Evolutionary conservation across 768 basidiomycete genomes (phyloP), one percentile per base, ranked within the genome.

Genomic region (Rickenella mellea): DNA sequence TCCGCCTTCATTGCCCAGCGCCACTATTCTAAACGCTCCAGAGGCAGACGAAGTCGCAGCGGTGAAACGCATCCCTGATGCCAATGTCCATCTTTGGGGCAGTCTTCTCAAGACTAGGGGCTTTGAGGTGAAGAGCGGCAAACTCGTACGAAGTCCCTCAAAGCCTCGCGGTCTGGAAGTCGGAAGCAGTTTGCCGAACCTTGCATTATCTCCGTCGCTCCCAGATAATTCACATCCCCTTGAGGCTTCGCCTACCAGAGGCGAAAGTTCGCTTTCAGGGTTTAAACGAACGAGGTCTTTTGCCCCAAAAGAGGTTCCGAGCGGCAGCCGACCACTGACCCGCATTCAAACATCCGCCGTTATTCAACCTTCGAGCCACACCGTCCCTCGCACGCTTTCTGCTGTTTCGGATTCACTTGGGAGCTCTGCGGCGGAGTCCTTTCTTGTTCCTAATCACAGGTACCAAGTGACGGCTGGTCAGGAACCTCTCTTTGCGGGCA

Each of bases 51-150:
- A 80, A 51, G 63, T 72, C 0, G 75, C 73, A 0, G 58, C 70
- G 14, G 64, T 76, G 9, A 74, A 68, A 40, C 77, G 78, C n/a
- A 62, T 76, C 1, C 80, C 80, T 1, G 67, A 68, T 0, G 67
- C 78, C 2, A 80, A 79, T 1, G 66, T 82, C 30, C 75, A 78
- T 44, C 68, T 87, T 6, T 88, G 85, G 85, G 68, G 73, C 39
- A 71, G 71, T 47, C 74, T 88, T 20, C 70, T 88, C 22, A 70
- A 73, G 43, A 64, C 72, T 21, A 73, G 84, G 7, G 85, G 84
- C 8, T 84, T 80, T 57, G 71, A 77, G 48, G 59, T 84, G 42
- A 60, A 70, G 15, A 67, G 65, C 17, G 75, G 78, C 7, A 69
- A 73, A 48, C 69, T 87, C 38, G 55, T 82, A 5, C 71, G 75